Evolutionary conservation across 2,329 filamentous ascomycete species (phyloP).

Genomic region (Penicillium sp.): DNA sequence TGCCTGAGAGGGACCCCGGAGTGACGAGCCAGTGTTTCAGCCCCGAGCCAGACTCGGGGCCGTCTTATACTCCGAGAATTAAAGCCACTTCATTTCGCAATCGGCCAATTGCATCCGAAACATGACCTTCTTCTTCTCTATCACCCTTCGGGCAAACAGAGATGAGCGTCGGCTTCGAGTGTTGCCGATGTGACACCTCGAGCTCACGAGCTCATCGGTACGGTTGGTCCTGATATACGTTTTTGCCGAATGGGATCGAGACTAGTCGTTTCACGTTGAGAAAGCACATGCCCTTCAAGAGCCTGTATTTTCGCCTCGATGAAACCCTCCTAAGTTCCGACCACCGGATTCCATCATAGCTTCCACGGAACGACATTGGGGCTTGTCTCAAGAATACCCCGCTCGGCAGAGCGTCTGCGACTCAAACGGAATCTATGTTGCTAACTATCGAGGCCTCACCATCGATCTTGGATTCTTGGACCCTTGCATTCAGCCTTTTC

Average conservation of each 20-base stretch:
- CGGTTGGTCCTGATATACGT: neutral
- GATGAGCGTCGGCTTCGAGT: neutral
- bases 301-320: neutral
- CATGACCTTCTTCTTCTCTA: neutral
- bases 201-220: neutral
- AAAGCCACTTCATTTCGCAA: neutral
- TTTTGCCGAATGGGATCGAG: neutral
- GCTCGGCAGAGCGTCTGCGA: neutral
- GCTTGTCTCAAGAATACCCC: neutral
- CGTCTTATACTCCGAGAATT: neutral
- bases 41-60: neutral
- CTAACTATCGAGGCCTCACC: neutral
- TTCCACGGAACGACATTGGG: neutral
- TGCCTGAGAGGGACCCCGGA: neutral
- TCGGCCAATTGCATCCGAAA: neutral
- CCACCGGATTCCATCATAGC: conserved; percentile 4
- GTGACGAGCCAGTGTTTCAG: neutral
- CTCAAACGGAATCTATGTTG: neutral
- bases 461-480: neutral
- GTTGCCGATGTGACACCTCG: neutral
- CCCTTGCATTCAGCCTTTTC: neutral
- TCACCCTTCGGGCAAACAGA: neutral
- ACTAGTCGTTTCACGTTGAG: neutral
- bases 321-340: conserved; percentile 1
- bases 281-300: neutral